Conservation (phyloP, 371 early-diverging fungal species). For the Rhizopus sp. region DNA sequence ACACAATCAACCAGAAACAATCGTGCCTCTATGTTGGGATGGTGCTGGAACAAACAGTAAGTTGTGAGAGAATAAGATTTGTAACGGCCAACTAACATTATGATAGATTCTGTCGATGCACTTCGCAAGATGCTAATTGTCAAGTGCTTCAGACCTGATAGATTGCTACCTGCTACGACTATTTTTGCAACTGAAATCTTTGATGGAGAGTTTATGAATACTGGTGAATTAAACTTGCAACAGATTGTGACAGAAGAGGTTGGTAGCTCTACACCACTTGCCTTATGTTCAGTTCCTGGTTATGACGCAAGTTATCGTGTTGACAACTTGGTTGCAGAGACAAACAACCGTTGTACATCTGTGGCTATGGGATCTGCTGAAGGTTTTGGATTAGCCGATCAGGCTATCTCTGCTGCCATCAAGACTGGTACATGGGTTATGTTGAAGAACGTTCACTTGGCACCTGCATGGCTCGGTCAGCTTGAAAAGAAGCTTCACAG, state of each 20-base stretch:
- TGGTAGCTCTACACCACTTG: constrained; percentile 77
- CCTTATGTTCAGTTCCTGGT: constrained; percentile 93
- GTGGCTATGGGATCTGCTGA: constrained; percentile 99
- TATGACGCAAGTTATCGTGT: constrained; percentile 96
- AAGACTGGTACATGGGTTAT: constrained; percentile 94
- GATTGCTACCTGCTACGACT: constrained; percentile 74
- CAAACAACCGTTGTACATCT: constrained; percentile 64
- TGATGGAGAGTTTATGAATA: constrained; percentile 58
- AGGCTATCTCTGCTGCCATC: constrained; percentile 83
- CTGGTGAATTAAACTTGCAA: constrained; percentile 71
- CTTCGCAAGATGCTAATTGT: constrained; percentile 81
- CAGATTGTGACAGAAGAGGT: constrained; percentile 78
- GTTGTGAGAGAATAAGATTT: constrained; percentile 10
- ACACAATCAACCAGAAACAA: constrained; percentile 55
- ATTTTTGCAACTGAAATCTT: constrained; percentile 82
- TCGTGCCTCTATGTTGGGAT: constrained; percentile 73
- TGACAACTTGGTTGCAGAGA: constrained; percentile 83
- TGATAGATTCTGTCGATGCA: constrained; percentile 37
- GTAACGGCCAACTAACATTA: background rate
- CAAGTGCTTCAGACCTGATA: constrained; percentile 90
- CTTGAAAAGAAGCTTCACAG: constrained; percentile 93
- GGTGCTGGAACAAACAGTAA: constrained; percentile 51
- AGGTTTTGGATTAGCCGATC: constrained; percentile 90
- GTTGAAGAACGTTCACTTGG: constrained; percentile 97
- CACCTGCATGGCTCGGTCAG: constrained; percentile 91